phyloP scores from a whole-genome alignment of 768 basidiomycete genomes.

The Flagelloscypha sp. region DNA sequence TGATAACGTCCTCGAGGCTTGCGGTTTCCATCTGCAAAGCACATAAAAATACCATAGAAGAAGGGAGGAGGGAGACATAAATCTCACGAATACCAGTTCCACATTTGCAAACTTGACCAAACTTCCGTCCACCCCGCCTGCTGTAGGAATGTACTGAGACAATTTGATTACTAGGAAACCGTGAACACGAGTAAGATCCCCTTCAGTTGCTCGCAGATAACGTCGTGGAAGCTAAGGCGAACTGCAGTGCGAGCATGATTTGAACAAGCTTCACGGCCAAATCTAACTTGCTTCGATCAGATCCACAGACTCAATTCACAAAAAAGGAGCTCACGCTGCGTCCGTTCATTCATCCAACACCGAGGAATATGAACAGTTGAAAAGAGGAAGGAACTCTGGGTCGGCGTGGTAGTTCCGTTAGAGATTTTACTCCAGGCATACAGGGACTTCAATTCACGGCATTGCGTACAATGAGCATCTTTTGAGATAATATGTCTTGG shows the following conservation, averaged over 20 bases:
- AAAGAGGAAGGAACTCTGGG: no score
- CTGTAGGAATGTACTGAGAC: background rate
- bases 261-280: background rate
- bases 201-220: background rate
- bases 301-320: no score
- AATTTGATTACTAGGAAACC: background rate
- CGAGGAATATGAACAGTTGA: no score
- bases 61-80: background rate
- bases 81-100: background rate
- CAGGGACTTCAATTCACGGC: no score
- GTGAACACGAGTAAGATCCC: background rate
- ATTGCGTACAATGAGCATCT: no score
- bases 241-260: background rate
- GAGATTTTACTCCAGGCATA: no score
- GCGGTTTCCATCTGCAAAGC: slow-evolving; percentile 9
- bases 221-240: slow-evolving; percentile 1
- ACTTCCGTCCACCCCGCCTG: background rate
- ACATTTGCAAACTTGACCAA: background rate
- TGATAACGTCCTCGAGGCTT: slow-evolving; percentile 1
- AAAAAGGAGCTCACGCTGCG: no score
- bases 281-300: no score
- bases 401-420: no score
- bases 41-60: background rate
- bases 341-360: no score
- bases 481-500: no score